Conservation (phyloP, 768 basidiomycete genomes). For the Hirschioporus abietinus region DNA sequence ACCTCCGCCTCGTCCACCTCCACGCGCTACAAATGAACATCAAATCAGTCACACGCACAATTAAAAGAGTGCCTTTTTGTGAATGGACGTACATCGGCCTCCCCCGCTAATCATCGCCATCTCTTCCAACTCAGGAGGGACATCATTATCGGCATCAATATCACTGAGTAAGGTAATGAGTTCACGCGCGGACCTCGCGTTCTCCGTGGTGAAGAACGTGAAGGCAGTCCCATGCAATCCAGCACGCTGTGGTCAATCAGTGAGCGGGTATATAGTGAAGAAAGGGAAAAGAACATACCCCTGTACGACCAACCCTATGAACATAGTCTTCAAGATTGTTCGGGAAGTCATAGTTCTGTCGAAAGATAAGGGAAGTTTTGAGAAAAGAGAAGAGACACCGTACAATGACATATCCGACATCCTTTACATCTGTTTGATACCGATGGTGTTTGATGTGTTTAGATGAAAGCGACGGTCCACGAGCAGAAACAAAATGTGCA, state of each 20-base stretch:
- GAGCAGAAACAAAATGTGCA: slow-evolving; percentile 8
- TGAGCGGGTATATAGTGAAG: background rate
- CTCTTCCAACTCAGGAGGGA: slow-evolving; percentile 40
- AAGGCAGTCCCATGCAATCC: slow-evolving; percentile 32
- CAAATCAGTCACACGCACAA: background rate
- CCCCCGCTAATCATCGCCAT: slow-evolving; percentile 37
- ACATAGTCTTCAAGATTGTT: slow-evolving; percentile 45
- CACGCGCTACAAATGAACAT: slow-evolving; percentile 16
- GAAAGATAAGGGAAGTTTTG: slow-evolving; percentile 7
- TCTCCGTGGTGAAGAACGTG: slow-evolving; percentile 43
- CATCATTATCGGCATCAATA: slow-evolving; percentile 32
- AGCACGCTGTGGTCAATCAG: slow-evolving; percentile 20
- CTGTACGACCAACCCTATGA: slow-evolving; percentile 47
- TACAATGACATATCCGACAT: slow-evolving; percentile 40
- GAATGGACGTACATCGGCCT: slow-evolving; percentile 21
- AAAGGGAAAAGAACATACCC: slow-evolving; percentile 19
- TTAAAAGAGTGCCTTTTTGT: background rate
- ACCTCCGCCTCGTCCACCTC: slow-evolving; percentile 17
- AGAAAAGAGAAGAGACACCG: slow-evolving; percentile 17
- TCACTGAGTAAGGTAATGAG: slow-evolving; percentile 38
- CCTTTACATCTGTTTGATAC: slow-evolving; percentile 37
- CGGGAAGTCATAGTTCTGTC: slow-evolving; percentile 40
- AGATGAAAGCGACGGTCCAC: background rate
- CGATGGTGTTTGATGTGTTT: slow-evolving; percentile 10
- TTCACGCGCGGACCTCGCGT: slow-evolving; percentile 40